Base-by-base conservation (phyloP, 371 early-diverging fungal species). In the Funneliformis caledonium region DNA sequence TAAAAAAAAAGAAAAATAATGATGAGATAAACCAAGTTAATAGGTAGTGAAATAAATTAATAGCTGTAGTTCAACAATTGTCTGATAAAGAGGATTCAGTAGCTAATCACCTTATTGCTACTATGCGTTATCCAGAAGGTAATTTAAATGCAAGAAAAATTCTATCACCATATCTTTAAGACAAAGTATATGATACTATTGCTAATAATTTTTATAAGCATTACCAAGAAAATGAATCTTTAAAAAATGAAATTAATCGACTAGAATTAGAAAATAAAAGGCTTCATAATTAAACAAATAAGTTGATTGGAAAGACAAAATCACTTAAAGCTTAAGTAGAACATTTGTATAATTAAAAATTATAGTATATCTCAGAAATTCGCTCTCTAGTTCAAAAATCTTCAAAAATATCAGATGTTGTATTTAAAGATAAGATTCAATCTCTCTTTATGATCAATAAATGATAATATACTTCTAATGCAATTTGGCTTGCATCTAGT, bases 401-500 rank as follows among this genome's bases (percentile, higher is more conserved):
- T 33, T 33, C 31, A 42, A 26, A 26, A 26, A 11, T 68, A 8
- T 33, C 19, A 8, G 2, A 65, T 14, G n/a, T 12, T 68, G 43
- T 0, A 68, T 16, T 16, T 42, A 16, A 68, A 8, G 6, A 68
- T 16, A 19, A 42, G 4, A 3, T 37, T 33, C 0, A 10, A 16
- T 67, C 33, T 67, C 67, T 45, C 37, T 68, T 68, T 68, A 68
- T 42, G 42, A 68, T 68, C 14, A 45, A 68, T 45, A 14, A 68
- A 19, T 1, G 8, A 42, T 2, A 4, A 42, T 68, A 68, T 68
- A 42, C 16, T 16, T 68, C 60, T 19, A 60, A 60, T 60, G 14
- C 19, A 60, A 60, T 60, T 60, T 60, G 60, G 60, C 6, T 70
- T 37, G 68, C 68, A 68, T 1, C 33, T 12, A 4, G 2, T 3